phyloP scores from a whole-genome alignment of 257 asterid species.

The Solanum habrochaites region DNA sequence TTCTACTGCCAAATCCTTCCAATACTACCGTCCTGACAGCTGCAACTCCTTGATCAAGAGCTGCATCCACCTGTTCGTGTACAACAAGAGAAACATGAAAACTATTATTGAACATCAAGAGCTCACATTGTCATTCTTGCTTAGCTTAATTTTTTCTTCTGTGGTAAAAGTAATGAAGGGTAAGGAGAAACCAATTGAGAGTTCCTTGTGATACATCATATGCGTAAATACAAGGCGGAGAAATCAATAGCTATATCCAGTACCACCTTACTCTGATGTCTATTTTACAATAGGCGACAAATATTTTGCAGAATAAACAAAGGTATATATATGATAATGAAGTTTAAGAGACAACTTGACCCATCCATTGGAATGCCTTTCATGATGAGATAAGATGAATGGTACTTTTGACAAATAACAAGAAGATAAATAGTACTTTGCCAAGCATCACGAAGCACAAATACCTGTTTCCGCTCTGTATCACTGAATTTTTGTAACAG shows the following conservation, averaged over 20 bases:
- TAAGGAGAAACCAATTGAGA: background rate
- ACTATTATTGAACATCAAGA: background rate
- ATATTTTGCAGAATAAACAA: background rate
- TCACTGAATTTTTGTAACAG: slow-evolving; percentile 90
- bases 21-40: slow-evolving; percentile 54
- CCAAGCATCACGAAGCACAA: background rate
- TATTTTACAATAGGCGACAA: background rate
- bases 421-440: background rate
- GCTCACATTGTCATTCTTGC: background rate
- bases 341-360: background rate
- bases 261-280: background rate
- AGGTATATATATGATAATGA: background rate
- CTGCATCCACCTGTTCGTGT: slow-evolving; percentile 55
- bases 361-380: background rate
- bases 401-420: background rate
- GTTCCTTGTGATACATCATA: background rate
- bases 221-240: background rate
- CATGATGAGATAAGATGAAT: background rate
- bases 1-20: slow-evolving; percentile 68
- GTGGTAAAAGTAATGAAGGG: background rate
- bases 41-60: slow-evolving; percentile 76
- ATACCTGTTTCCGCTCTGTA: slow-evolving; percentile 64
- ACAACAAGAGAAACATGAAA: background rate
- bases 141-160: background rate
- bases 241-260: background rate